Evolutionary conservation across 1,139 yeast genomes (phyloP), one percentile per base, ranked within the genome.

Genomic region (Taiozyma onychis): DNA sequence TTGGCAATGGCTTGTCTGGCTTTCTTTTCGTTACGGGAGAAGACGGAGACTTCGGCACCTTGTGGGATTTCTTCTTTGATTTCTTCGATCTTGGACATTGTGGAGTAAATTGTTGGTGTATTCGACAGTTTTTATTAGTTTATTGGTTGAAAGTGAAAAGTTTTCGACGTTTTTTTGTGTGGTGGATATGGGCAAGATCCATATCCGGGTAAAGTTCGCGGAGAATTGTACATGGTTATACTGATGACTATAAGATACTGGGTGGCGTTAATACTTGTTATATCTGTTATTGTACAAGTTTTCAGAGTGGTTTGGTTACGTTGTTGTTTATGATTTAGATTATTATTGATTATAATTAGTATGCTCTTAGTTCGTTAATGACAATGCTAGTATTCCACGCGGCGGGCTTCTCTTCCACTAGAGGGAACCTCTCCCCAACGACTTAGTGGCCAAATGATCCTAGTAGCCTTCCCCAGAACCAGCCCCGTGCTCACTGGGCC

Each of bases 21-120:
- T 79, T 91, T 90, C 83, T 88, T 88, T 78, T 91, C 97, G 75
- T 88, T 86, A 77, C 87, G 88, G 70, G 93, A 79, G 74, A 87
- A 77, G 71, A 91, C 80, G 68, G 85, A 77, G 68, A 90, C 93
- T 71, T 83, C 84, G 65, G 97, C 86, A 65, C 95, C 96, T 71
- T 84, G 88, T 71, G 95, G 91, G 75, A 88, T 84, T 74, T 78
- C 80, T 51, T 66, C 69, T 54, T 55, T 55, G 55, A 65, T 52
- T 58, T 66, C 70, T 58, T 64, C 68, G 54, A 67, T 66, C 57
- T 63, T 56, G 52, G 82, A 74, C 81, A 77, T 78, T 58, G 54
- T 71, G 28, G 13, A 24, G 7, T 24, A 24, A 24, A 24, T 24
- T 24, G 26, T 5, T 24, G 7, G 26, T 21, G 16, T 21, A 43